Base-by-base conservation (phyloP, 2,329 filamentous ascomycete genomes). In the Monilinia fructicola region DNA sequence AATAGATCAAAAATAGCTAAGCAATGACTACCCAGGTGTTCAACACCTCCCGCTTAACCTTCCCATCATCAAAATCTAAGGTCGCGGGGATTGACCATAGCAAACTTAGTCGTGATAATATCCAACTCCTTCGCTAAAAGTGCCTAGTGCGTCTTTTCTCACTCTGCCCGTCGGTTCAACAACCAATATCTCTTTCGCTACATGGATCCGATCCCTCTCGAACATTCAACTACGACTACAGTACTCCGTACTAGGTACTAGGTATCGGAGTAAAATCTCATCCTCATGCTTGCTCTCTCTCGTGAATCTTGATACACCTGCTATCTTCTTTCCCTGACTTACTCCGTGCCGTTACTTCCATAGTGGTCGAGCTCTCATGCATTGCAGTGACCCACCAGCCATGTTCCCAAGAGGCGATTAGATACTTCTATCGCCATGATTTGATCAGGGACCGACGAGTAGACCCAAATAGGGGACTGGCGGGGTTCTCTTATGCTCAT, bases 321-420 rank as follows among this genome's bases (percentile, higher is more conserved):
- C 40, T 14, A 14, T 44, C 40, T 44, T 44, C 11, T 44, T 44
- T 46, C 23, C 55, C 40, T 28, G 26, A 14, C 23, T 59, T 14
- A 16, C 56, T 38, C 26, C 26, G 55, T 59, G 56, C 42, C 28
- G 56, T 1, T 35, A 23, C 56, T 48, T 59, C 56, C 56, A 59
- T 59, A 35, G 31, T 35, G 31, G 26, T 59, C 35, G 21, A 59
- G 18, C 16, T 48, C 28, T 28, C 40, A 23, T 59, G 42, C 56
- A 59, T 59, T 59, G 42, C 56, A 35, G 18, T 48, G 56, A 48
- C 26, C 56, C 56, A 59, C 56, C n/a, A 23, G n/a, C 31, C 5
- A 48, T 14, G 46, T 23, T 58, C 35, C 40, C 16, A n/a, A n/a
- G n/a, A n/a, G 31, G 9, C 31, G 3, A 35, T 35, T 35, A 35